Evolutionary conservation across 2,329 filamentous ascomycete genomes (phyloP).

Genomic region (Pestalotiopsis sp.): DNA sequence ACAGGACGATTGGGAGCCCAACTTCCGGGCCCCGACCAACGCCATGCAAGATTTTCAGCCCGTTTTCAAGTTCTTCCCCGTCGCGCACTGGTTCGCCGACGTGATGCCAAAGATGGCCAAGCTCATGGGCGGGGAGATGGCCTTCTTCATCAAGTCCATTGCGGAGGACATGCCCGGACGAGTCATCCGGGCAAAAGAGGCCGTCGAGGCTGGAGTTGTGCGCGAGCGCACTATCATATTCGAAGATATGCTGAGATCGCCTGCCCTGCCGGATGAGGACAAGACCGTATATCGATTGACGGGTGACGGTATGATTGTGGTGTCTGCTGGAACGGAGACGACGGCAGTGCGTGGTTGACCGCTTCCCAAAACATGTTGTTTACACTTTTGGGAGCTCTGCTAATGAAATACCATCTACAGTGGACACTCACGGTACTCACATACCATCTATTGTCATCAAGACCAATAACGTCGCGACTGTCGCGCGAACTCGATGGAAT

Average conservation of each 20-base stretch:
- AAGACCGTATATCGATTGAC: conserved; percentile 34
- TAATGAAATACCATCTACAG: not conserved
- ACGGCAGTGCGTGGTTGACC: conserved; percentile 23
- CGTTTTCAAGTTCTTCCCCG: conserved; percentile 20
- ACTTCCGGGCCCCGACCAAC: too few relatives aligned
- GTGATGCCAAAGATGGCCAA: conserved; percentile 18
- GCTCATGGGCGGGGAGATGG: conserved; percentile 22
- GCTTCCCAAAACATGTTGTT: not conserved
- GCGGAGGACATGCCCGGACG: conserved; percentile 12
- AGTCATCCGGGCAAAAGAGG: not conserved
- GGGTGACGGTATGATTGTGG: conserved; percentile 38
- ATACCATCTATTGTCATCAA: conserved; percentile 28
- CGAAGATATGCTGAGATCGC: conserved; percentile 33
- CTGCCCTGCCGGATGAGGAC: conserved; percentile 31
- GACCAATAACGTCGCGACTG: conserved; percentile 27
- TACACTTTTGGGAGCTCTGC: not conserved
- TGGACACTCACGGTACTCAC: conserved; percentile 1
- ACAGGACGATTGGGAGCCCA: too few relatives aligned
- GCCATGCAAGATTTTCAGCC: not conserved
- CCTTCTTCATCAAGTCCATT: conserved; percentile 14
- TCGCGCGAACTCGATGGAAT: conserved; percentile 30
- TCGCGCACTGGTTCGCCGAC: conserved; percentile 18
- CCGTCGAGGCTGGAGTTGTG: not conserved
- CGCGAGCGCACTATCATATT: conserved; percentile 16
- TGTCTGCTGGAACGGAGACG: conserved; percentile 41